Evolutionary conservation across 2,329 filamentous ascomycete species (phyloP), one percentile per base, ranked within the genome.

Genomic region (Fonsecaea nubica): DNA sequence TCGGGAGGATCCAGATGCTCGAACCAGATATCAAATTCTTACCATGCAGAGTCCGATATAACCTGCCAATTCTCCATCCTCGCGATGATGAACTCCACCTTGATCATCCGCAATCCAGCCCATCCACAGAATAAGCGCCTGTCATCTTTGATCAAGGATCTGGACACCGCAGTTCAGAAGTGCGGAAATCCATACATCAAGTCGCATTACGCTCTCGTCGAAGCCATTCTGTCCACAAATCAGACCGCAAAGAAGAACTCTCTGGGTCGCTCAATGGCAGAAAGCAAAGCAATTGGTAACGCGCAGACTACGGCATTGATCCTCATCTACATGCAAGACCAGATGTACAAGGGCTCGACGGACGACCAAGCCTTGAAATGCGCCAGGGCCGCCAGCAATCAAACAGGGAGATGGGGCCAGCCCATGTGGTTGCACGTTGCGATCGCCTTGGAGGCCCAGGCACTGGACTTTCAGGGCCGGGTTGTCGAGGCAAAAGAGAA

Each of bases 321-420:
- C 5, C 86, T 97, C 66, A 93, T 89, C 72, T 89, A 95, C 70
- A 96, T 97, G 90, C 90, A 91, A 60, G 88, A 86, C 74, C 87
- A 89, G 59, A 90, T 97, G 74, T 97, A 93, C 77, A 89, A 90
- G 54, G 90, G 90, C 66, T 90, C 93, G 13, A 87, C 96, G 3
- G 92, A 92, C 58, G 90, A 91, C 65, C 91, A 93, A 76, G 90
- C 90, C 0, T 84, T 92, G 66, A 93, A 93, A 79, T 91, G 90
- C 74, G 89, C 90, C 4, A 85, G 86, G 69, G 90, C 91, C 0
- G 90, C 88, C 30, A 84, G 85, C 30, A 85, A 85, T 50, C 89
- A 91, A 80, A 89, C 90, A 4, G 85, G 86, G 70, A 86, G 87
- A 75, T 90, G 88, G 71, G 89, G 89, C 25, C 91, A 92, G 74